Evolutionary conservation across 345 rosid genomes (phyloP), one percentile per base, ranked within the genome.

Genomic region (Hypericum perforatum): DNA sequence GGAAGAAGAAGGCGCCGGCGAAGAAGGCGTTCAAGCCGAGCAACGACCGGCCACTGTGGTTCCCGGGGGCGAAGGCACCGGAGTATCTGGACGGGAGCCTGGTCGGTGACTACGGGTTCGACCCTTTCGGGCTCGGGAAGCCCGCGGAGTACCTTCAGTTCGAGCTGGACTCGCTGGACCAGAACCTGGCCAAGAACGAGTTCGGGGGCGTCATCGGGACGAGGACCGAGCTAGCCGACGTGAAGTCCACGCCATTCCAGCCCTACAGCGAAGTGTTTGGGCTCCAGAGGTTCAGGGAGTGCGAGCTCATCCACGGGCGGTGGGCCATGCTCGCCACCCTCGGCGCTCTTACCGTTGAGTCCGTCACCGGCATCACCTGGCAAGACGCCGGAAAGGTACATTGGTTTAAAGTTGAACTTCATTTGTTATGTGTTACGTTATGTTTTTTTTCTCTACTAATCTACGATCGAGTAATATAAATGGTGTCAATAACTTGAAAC

Each of bases 81-180:
- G 84, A 75, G 61, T 87, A 91, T 91, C 74, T 85, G 0, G 96
- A 91, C 46, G 88, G 95, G 14, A 58, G 82, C 6, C 73, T 91
- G 89, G 72, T 82, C 5, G 92, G 96, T 37, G 96, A 87, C 76
- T 74, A 85, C 15, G 95, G 98, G 36, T 91, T 91, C 39, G 96
- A 91, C 52, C 98, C 98, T 0, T 74, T 87, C 15, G 95, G 92
- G 51, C 43, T 87, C 6, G 88, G 72, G 13, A 91, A 85, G 67
- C 98, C 95, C n/a, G 88, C 77, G 0, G 92, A 91, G 71, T 87
- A 91, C 70, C 72, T 91, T 71, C 96, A 91, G 68, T 91, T 44
- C 56, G 96, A 82, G 43, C 62, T 71, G 40, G 95, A 91, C 60
- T 85, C 80, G 0, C 64, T 87, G 76, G 96, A 85, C 70, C 95